Base-by-base conservation (phyloP, 129 eudicot species). In the Glebionis coronaria region DNA sequence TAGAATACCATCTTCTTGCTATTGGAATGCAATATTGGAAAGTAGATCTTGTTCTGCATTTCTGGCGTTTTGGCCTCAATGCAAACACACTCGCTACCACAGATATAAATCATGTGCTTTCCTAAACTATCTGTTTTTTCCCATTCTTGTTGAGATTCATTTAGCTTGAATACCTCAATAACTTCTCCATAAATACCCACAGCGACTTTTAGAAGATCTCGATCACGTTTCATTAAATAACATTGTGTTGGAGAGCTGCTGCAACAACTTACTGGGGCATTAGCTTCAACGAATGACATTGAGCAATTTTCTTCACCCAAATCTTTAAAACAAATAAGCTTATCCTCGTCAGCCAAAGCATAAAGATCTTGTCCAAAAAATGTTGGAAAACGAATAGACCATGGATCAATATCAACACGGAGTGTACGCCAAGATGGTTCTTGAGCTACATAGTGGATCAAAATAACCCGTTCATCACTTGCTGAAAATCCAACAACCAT, bases 141-240 rank as follows among this genome's bases (percentile, higher is more conserved):
- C 75, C 80, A 75, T 14, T 31, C 12, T 14, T 10, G 4, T 16
- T 6, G 35, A 13, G 50, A 25, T 16, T 38, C 57, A 27, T 65
- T 65, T 9, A 65, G 16, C 78, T 65, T 73, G 60, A 63, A 65
- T 8, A 74, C 67, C 38, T 56, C 47, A n/a, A 74, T 59, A 21
- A 35, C 15, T 57, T 55, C 50, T 25, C 73, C 67, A 44, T 13
- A 23, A 7, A 44, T 12, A 5, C 35, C 58, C 56, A 75, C 19
- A 5, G 23, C 9, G 1, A 75, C 61, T 15, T 13, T 23, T 3
- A 67, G 18, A 47, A 67, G 27, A 23, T 67, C 25, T 14, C 44
- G 46, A 45, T 28, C 66, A 19, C 76, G 54, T 54, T 27, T 51
- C n/a, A 60, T 50, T 4, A 67, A 7, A 9, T 9, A 47, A 19